phyloP scores from a whole-genome alignment of 768 basidiomycete species.

The Filobasidium floriforme region DNA sequence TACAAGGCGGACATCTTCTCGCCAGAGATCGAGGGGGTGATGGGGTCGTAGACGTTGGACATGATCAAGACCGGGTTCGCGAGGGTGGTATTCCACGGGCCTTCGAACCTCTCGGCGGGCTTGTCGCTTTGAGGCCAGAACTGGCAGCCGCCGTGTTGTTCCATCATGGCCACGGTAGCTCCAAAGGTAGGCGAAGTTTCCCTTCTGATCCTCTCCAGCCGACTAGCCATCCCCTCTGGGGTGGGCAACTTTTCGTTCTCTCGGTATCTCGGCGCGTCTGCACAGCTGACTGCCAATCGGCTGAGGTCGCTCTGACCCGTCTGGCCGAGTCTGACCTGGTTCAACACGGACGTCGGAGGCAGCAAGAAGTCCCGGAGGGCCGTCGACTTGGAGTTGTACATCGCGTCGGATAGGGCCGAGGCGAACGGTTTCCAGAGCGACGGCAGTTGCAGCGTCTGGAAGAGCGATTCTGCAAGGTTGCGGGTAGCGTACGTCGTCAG shows the following conservation, averaged over 20 bases:
- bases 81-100: constrained; percentile 13
- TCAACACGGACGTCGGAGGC: background rate
- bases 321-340: background rate
- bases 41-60: constrained; percentile 12
- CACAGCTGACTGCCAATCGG: constrained; percentile 25
- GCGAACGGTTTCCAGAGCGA: constrained; percentile 13
- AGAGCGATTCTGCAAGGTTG: constrained; percentile 13
- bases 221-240: background rate
- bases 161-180: constrained; percentile 20
- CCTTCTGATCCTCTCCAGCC: background rate
- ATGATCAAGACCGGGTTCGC: constrained; percentile 8
- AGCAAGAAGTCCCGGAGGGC: background rate
- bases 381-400: constrained; percentile 13
- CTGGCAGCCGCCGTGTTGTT: constrained; percentile 22
- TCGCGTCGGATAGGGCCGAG: constrained; percentile 14
- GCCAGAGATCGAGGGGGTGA: constrained; percentile 7
- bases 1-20: constrained; percentile 3
- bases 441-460: constrained; percentile 15
- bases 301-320: constrained; percentile 22
- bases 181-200: constrained; percentile 9
- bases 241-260: background rate
- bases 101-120: constrained; percentile 15
- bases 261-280: constrained; percentile 15
- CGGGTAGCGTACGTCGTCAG: background rate
- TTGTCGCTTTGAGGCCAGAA: constrained; percentile 18